These are phyloP conservation scores for Pneumocystis oryctolagi DNA, from an alignment of 1,139 yeast species.

Conservation along the genomic window DNA sequence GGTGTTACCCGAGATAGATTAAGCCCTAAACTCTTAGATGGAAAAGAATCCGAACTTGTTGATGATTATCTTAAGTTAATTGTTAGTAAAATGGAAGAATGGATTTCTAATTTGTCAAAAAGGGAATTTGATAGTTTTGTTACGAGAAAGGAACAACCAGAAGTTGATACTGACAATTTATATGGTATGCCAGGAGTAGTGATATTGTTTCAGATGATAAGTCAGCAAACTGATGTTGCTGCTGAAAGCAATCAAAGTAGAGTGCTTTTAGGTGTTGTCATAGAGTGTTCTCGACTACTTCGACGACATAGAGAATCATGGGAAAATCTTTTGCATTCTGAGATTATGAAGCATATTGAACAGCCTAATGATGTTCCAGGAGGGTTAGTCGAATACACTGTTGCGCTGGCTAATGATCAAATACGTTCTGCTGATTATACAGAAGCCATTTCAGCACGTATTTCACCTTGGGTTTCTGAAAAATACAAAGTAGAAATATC, in stretches of 20 bases:
- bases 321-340: slow-evolving; percentile 36
- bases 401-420: slow-evolving; percentile 79
- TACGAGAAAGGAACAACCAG: slow-evolving; percentile 57
- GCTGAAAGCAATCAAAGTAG: slow-evolving; percentile 76
- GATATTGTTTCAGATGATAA: slow-evolving; percentile 65
- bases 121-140: slow-evolving; percentile 47
- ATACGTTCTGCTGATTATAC: slow-evolving; percentile 70
- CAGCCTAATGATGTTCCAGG: slow-evolving; percentile 45
- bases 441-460: slow-evolving; percentile 55
- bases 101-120: slow-evolving; percentile 51
- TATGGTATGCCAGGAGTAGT: slow-evolving; percentile 52
- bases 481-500: slow-evolving; percentile 45
- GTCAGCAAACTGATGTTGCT: slow-evolving; percentile 86
- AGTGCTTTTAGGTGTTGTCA: slow-evolving; percentile 69
- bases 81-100: slow-evolving; percentile 59
- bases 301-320: slow-evolving; percentile 36
- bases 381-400: slow-evolving; percentile 65
- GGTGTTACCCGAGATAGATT: slow-evolving; percentile 31
- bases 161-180: slow-evolving; percentile 46
- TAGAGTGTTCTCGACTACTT: slow-evolving; percentile 52
- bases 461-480: slow-evolving; percentile 51
- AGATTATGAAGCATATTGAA: slow-evolving; percentile 31
- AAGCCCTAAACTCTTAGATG: slow-evolving; percentile 33
- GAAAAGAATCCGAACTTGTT: slow-evolving; percentile 49
- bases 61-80: slow-evolving; percentile 62